Base-by-base conservation (phyloP, 306 rosid genomes). In the Malus fusca region DNA sequence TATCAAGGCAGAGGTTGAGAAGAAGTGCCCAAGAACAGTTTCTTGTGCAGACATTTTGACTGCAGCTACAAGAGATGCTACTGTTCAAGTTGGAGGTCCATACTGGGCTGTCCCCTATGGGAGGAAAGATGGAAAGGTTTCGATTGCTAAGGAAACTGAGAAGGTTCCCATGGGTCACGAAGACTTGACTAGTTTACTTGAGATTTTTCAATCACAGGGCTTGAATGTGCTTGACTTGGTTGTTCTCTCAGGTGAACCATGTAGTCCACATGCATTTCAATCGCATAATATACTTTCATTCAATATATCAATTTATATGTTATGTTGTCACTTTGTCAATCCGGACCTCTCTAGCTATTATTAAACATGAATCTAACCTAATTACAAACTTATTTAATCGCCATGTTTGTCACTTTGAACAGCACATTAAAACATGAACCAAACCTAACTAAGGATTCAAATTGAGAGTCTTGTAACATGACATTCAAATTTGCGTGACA, bases 31-130 rank as follows among this genome's bases (percentile, higher is more conserved):
- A 5, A 87, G 76, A 43, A 87, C 79, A 5, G 92, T 91, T 52
- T 93, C 98, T 48, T 93, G 97, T 72, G 89, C 92, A 8, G 96
- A 91, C 52, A 88, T 93, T 75, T 71, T 88, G 13, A 91, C 88
- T 0, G 87, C 87, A 0, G 90, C 88, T 17, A 71, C 97, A 4
- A 85, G 98, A 80, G 97, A 91, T 61, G 97, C 98, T 55, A 87
- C 94, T 0, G 85, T 88, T 28, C 81, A 33, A 8, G 44, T 84
- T 43, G 94, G 94, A 8, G 98, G 98, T 52, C 90, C 89, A 3
- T 91, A 91, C 44, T 90, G 98, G 97, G 61, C 66, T 3, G 80
- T 91, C 15, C 86, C 89, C 4, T 91, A 88, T 51, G 98, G 97
- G 3, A 85, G 98, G 65, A 91, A 69, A 78, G 98, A 93, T 59